These are phyloP conservation scores for Bruguiera gymnorhiza DNA, from an alignment of 345 rosid species.

Conservation along the genomic window DNA sequence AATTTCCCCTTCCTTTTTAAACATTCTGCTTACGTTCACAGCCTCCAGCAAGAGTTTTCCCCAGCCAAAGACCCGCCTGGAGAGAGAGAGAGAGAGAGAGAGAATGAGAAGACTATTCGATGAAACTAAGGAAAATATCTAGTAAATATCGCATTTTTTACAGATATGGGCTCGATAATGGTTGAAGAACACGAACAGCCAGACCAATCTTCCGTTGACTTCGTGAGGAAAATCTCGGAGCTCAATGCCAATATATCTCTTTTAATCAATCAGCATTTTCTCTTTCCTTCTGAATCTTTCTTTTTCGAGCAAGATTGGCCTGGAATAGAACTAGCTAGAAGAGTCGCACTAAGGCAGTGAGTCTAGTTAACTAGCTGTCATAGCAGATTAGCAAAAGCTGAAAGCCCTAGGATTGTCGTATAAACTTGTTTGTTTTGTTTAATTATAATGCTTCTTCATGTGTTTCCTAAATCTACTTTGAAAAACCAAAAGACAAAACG, in stretches of 20 bases:
- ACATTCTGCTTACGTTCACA: background rate
- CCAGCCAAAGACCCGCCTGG: too few species aligned
- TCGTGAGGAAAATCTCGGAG: conserved; percentile 9
- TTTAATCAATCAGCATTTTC: conserved; percentile 15
- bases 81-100: background rate
- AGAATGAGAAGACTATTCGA: background rate
- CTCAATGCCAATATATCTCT: conserved; percentile 2
- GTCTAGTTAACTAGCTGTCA: background rate
- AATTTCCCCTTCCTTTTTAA: background rate
- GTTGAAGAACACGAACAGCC: conserved; percentile 7
- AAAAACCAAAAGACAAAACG: conserved; percentile 1
- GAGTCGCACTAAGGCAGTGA: background rate
- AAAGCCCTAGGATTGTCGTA: background rate
- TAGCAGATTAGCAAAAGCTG: conserved; percentile 25
- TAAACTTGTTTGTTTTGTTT: background rate
- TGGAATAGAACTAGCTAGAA: conserved; percentile 10
- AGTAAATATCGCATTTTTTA: conserved; percentile 6
- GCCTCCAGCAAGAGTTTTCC: background rate
- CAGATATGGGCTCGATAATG: conserved; percentile 13
- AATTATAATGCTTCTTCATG: background rate
- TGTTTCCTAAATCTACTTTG: conserved; percentile 1
- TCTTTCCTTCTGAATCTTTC: conserved; percentile 5
- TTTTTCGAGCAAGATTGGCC: conserved; percentile 19
- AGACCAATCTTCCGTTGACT: background rate
- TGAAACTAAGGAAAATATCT: conserved; percentile 13